Percentiles rank a stretch among this genome's conserved stretches.
Evolutionary conservation across 148 eudicot genomes (phyloP).

Genomic region (Vaccinium macrocarpon): DNA sequence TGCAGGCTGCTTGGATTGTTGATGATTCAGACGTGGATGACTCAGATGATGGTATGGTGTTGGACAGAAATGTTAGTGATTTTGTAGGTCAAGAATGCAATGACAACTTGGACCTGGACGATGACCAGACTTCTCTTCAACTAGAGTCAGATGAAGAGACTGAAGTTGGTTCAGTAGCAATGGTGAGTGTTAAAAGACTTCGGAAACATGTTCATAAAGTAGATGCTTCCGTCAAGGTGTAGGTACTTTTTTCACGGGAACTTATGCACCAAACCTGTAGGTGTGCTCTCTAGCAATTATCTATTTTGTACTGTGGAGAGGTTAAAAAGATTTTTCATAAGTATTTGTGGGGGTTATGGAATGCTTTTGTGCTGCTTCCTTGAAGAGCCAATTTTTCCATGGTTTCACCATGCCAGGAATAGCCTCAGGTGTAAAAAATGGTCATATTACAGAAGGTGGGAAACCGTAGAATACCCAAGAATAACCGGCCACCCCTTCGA

Average conservation of each 20-base stretch:
- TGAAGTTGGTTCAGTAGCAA: constrained; percentile 75
- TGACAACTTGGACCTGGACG: constrained; percentile 56
- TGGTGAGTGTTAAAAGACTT: constrained; percentile 45
- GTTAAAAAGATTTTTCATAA: neutral
- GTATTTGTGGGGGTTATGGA: neutral
- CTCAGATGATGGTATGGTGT: constrained; percentile 72
- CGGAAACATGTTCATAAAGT: neutral
- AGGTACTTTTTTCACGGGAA: neutral
- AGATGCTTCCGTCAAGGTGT: neutral
- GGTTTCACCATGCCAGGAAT: neutral
- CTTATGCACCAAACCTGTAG: neutral
- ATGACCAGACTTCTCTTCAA: constrained; percentile 79
- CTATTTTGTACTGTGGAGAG: neutral
- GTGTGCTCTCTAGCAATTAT: neutral
- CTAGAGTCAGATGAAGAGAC: constrained; percentile 77
- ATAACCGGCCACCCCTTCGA: neutral
- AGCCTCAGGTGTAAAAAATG: neutral
- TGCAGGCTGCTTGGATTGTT: constrained; percentile 96
- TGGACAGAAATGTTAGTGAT: constrained; percentile 51
- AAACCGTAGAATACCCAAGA: neutral
- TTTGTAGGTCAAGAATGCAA: constrained; percentile 25
- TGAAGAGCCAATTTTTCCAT: neutral
- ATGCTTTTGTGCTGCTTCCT: neutral
- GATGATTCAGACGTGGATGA: constrained; percentile 72
- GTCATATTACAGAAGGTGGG: neutral